Conservation (phyloP, 139 green algal species). For the Eudorina sp. region DNA sequence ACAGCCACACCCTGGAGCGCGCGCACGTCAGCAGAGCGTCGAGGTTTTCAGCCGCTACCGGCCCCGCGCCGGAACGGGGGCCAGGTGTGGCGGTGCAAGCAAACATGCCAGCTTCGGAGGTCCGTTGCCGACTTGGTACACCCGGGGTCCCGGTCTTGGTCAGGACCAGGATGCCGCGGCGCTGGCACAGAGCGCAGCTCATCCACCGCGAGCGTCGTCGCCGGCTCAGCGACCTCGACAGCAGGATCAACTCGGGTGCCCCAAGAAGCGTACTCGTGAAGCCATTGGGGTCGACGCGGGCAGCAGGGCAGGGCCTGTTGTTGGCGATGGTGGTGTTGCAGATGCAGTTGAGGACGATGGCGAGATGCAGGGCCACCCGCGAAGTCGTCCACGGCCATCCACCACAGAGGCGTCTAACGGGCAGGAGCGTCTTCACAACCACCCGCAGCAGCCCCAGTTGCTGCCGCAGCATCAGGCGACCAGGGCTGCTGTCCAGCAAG, state of each 20-base stretch:
- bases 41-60: not conserved
- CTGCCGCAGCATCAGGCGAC: not conserved
- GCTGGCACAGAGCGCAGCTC: not conserved
- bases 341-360: not conserved
- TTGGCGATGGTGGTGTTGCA: too few relatives aligned
- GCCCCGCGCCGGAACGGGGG: not conserved
- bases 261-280: not conserved
- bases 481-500: not conserved
- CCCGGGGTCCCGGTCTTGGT: not conserved
- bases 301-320: not conserved
- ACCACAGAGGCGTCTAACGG: not conserved
- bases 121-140: conserved; percentile 7
- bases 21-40: not conserved
- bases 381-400: not conserved
- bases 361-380: not conserved
- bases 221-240: not conserved
- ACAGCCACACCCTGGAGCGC: not conserved
- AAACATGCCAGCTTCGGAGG: too few relatives aligned
- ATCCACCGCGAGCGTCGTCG: not conserved
- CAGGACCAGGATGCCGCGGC: not conserved
- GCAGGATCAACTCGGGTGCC: not conserved
- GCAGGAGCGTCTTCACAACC: not conserved
- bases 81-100: not conserved
- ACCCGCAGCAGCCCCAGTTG: not conserved
- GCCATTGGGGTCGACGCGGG: not conserved